Conservation (phyloP, 805 yeast genomes). For the Lachancea fermentati region DNA sequence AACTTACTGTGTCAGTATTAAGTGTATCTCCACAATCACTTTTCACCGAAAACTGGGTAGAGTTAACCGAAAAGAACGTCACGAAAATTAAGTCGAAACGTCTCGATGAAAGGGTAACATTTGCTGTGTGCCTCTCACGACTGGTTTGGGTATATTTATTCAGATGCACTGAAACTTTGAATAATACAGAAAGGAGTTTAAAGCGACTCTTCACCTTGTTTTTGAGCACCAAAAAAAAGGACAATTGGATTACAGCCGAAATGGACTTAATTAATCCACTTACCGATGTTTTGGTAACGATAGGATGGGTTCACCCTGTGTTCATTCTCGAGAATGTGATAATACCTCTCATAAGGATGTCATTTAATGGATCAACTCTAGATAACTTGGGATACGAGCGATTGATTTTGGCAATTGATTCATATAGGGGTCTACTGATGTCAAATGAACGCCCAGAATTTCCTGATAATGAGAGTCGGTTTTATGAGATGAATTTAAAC, state of each 20-base stretch:
- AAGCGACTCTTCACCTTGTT: constrained; percentile 56
- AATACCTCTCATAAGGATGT: constrained; percentile 57
- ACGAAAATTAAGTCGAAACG: constrained; percentile 62
- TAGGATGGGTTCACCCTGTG: constrained; percentile 75
- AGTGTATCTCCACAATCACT: constrained; percentile 76
- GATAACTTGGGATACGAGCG: constrained; percentile 70
- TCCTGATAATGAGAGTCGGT: constrained; percentile 45
- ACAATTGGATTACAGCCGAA: constrained; percentile 72
- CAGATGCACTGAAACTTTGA: constrained; percentile 82
- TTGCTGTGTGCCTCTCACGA: constrained; percentile 62
- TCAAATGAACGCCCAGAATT: constrained; percentile 69
- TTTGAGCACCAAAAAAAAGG: constrained; percentile 54
- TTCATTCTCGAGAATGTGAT: constrained; percentile 75
- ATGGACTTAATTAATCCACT: constrained; percentile 54
- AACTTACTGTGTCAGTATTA: constrained; percentile 64
- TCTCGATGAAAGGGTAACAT: constrained; percentile 43
- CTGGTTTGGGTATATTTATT: constrained; percentile 86
- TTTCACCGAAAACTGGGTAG: constrained; percentile 68
- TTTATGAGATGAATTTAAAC: constrained; percentile 30
- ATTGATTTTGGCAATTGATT: constrained; percentile 58
- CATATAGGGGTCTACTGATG: constrained; percentile 66
- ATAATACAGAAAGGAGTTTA: constrained; percentile 75
- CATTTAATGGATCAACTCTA: constrained; percentile 51
- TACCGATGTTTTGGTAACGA: constrained; percentile 66
- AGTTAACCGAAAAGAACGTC: constrained; percentile 56